These are phyloP conservation scores for Artomyces pyxidatus DNA, from an alignment of 768 basidiomycete species.

Conservation along the genomic window DNA sequence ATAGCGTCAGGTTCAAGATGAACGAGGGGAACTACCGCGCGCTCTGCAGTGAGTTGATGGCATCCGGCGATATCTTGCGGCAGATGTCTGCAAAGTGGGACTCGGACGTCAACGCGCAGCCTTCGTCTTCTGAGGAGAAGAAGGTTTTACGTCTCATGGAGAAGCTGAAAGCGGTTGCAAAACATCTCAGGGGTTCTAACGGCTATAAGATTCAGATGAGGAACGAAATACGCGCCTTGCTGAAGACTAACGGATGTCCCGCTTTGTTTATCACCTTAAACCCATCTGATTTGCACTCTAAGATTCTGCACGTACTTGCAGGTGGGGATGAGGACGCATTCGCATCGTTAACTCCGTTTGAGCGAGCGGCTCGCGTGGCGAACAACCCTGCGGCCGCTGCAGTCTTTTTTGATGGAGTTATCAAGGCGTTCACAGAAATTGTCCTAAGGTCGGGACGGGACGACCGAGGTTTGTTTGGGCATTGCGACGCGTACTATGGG, in stretches of 20 bases:
- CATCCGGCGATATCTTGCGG: too few relatives aligned
- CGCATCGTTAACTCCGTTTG: conserved; percentile 21
- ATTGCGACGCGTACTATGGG: conserved; percentile 30
- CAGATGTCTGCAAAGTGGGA: neutral
- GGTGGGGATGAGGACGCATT: conserved; percentile 32
- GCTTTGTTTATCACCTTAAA: conserved; percentile 17
- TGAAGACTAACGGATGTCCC: neutral
- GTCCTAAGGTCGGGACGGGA: conserved; percentile 6
- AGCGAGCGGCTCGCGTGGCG: conserved; percentile 30
- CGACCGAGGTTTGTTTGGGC: too few relatives aligned
- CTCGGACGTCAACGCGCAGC: conserved; percentile 16
- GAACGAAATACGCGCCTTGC: neutral
- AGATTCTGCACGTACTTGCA: conserved; percentile 31
- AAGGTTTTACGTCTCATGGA: neutral
- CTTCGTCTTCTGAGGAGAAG: neutral
- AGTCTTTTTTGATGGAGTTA: conserved; percentile 35
- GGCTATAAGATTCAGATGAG: neutral
- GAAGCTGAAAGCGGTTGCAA: neutral
- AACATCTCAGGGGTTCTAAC: neutral
- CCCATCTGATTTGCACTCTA: conserved; percentile 35
- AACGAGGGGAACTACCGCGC: neutral
- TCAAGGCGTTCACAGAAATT: conserved; percentile 27
- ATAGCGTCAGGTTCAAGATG: neutral
- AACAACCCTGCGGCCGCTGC: conserved; percentile 32
- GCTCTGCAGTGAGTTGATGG: neutral